Percentiles rank a stretch among this genome's conserved stretches.
phyloP scores from a whole-genome alignment of 768 basidiomycete genomes.

The Mycena filopes region DNA sequence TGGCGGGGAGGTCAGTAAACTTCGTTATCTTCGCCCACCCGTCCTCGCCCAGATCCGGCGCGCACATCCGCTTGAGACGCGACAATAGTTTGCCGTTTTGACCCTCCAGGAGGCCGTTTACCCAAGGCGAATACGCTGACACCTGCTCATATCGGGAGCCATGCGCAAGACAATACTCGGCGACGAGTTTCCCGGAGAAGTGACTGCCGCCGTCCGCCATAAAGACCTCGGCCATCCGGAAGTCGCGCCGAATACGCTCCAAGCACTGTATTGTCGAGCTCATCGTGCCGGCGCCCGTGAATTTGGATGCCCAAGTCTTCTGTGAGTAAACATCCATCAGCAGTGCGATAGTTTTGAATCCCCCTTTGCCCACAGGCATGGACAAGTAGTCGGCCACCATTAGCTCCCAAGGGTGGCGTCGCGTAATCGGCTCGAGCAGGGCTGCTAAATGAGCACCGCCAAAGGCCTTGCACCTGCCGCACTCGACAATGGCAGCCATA shows the following conservation, averaged over 20 bases:
- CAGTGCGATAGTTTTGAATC: conserved; percentile 19
- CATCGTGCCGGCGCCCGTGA: conserved; percentile 6
- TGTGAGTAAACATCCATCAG: conserved; percentile 24
- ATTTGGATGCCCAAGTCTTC: conserved; percentile 21
- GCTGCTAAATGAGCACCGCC: conserved; percentile 12
- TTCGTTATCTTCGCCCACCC: conserved; percentile 8
- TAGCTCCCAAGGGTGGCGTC: conserved; percentile 21
- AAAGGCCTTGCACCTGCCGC: conserved; percentile 33
- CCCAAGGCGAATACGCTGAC: conserved; percentile 42
- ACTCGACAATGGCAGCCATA: conserved; percentile 38
- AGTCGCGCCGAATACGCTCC: conserved; percentile 13
- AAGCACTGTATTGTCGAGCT: conserved; percentile 5
- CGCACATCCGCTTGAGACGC: conserved; percentile 34
- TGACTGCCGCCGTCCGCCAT: conserved; percentile 18
- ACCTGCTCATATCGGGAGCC: neutral
- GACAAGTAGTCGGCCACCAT: conserved; percentile 23
- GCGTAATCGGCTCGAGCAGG: conserved; percentile 17
- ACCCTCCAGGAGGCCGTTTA: conserved; percentile 43
- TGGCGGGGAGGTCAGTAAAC: conserved; percentile 24
- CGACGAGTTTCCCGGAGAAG: neutral
- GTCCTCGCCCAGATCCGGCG: conserved; percentile 36
- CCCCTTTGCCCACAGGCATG: conserved; percentile 23
- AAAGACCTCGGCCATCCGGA: conserved; percentile 21
- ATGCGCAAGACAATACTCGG: neutral
- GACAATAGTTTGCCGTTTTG: conserved; percentile 37